Conservation (phyloP, 495 filamentous ascomycete species). For the Aspergillus panamensis region DNA sequence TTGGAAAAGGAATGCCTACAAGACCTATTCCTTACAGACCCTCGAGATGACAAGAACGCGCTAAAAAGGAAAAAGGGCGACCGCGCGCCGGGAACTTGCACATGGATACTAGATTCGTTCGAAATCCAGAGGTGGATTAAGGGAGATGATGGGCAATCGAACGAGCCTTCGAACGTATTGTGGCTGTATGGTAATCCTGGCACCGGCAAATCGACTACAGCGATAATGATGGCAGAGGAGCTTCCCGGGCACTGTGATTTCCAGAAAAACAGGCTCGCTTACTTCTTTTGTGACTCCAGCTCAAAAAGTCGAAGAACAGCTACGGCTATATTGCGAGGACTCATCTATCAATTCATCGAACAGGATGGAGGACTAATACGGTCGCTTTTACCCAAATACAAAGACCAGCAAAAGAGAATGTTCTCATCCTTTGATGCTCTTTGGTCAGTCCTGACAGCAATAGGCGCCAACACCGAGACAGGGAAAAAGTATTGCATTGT, state of each 20-base stretch:
- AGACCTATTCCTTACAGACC: constrained; percentile 10
- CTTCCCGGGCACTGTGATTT: constrained; percentile 16
- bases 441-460: constrained; percentile 5
- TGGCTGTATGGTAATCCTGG: constrained; percentile 30
- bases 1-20: constrained; percentile 1
- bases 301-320: constrained; percentile 16
- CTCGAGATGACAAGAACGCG: constrained; percentile 5
- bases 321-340: constrained; percentile 24
- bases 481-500: constrained; percentile 22
- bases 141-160: background rate
- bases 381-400: constrained; percentile 21
- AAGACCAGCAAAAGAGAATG: constrained; percentile 17
- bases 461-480: background rate
- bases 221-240: constrained; percentile 23
- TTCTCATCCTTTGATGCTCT: constrained; percentile 8
- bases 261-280: constrained; percentile 20
- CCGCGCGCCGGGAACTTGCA: constrained; percentile 18
- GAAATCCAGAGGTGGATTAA: constrained; percentile 20
- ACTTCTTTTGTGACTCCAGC: constrained; percentile 31
- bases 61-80: constrained; percentile 10
- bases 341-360: constrained; percentile 28
- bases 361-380: constrained; percentile 18
- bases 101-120: constrained; percentile 25
- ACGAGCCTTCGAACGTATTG: constrained; percentile 7
- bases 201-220: constrained; percentile 32